Conservation (phyloP, 257 asterid species). For the Datura wrightii region DNA sequence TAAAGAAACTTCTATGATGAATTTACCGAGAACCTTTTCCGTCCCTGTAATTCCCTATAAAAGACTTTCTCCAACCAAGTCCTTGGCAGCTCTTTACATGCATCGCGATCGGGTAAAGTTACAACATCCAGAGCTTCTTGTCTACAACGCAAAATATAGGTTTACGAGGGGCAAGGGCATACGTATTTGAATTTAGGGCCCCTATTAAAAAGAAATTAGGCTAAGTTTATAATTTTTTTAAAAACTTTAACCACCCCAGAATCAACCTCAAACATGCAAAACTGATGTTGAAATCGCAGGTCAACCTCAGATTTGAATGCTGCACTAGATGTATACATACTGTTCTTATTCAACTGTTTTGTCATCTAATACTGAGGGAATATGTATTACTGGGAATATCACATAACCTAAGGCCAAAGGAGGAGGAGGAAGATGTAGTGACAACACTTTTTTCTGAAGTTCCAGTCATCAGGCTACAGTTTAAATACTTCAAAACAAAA, state of each 20-base stretch:
- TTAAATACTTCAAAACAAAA: not conserved
- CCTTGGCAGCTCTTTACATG: too few relatives aligned
- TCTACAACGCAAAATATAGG: conserved; percentile 18
- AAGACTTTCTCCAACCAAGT: too few relatives aligned
- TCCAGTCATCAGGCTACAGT: not conserved
- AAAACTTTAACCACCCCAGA: too few relatives aligned
- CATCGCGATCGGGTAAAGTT: not conserved
- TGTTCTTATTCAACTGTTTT: not conserved
- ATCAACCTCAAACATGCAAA: not conserved
- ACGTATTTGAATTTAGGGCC: not conserved
- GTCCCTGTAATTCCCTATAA: too few relatives aligned
- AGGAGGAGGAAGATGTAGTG: not conserved
- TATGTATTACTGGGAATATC: not conserved
- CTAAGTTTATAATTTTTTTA: not conserved
- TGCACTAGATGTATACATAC: not conserved
- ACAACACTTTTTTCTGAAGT: not conserved
- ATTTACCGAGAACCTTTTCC: too few relatives aligned
- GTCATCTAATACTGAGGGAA: not conserved
- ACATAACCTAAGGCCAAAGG: not conserved
- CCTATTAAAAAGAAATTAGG: not conserved
- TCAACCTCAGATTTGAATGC: conserved; percentile 7
- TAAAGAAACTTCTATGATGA: too few relatives aligned
- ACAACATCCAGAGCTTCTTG: not conserved
- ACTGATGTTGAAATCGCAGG: not conserved
- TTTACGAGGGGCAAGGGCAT: not conserved